Conservation (phyloP, 495 filamentous ascomycete genomes). For the Xanthoparmelia taractica region DNA sequence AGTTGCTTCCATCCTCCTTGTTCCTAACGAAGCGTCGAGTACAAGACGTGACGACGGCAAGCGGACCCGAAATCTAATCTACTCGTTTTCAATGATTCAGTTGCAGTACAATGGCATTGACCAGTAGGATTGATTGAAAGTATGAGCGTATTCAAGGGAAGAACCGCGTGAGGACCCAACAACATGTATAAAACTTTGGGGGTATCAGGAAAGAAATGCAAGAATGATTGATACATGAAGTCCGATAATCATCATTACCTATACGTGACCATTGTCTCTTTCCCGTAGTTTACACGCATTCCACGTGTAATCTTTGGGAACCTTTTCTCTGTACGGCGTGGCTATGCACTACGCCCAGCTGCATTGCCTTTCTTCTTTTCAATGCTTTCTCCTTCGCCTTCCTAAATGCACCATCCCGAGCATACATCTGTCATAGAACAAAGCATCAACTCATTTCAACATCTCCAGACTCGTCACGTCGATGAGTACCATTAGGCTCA, state of each 20-base stretch:
- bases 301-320: neutral
- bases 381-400: neutral
- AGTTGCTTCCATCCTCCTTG: neutral
- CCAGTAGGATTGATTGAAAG: neutral
- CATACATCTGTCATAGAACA: neutral
- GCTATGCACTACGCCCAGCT: neutral
- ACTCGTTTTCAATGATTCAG: neutral
- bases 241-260: neutral
- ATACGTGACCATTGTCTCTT: neutral
- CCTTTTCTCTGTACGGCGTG: neutral
- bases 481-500: slow-evolving; percentile 21
- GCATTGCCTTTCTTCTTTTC: neutral
- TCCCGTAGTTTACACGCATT: neutral
- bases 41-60: neutral
- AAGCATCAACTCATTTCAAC: slow-evolving; percentile 18
- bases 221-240: neutral
- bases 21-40: neutral
- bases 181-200: neutral
- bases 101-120: neutral
- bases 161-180: neutral
- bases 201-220: neutral
- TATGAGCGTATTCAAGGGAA: neutral
- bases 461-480: slow-evolving; percentile 21
- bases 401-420: neutral
- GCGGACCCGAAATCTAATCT: neutral